Evolutionary conservation across 106 monocot species (phyloP).

Genomic region (Platanthera guangdongensis): DNA sequence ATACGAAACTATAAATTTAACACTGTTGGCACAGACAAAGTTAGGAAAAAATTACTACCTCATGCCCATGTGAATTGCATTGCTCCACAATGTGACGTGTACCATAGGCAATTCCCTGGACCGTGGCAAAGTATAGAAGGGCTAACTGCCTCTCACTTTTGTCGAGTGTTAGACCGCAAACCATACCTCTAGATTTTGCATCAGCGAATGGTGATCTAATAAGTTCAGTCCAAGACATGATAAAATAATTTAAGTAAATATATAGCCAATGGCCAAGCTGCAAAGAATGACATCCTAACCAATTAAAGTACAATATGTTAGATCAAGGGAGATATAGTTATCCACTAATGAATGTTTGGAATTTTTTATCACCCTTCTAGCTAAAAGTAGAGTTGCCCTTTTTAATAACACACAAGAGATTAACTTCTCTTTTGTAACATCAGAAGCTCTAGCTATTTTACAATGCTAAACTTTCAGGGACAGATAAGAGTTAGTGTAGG

Average conservation of each 20-base stretch:
- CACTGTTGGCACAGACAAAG: background rate
- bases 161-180: slow-evolving; percentile 83
- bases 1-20: background rate
- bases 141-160: slow-evolving; percentile 80
- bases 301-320: no score
- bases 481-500: no score
- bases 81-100: slow-evolving; percentile 94
- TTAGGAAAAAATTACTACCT: slow-evolving; percentile 39
- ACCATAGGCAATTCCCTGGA: slow-evolving; percentile 96
- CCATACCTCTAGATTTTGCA: slow-evolving; percentile 82
- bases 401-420: no score
- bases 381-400: no score
- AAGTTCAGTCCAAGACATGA: background rate
- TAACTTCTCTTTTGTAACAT: no score
- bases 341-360: no score
- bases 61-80: slow-evolving; percentile 92
- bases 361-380: no score
- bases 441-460: no score
- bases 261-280: no score
- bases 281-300: no score
- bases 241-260: background rate
- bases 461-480: no score
- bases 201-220: slow-evolving; percentile 84
- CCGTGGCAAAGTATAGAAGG: slow-evolving; percentile 73
- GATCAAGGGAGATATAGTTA: no score